phyloP scores from a whole-genome alignment of 2,329 filamentous ascomycete genomes.

The Aspergillus floridensis region DNA sequence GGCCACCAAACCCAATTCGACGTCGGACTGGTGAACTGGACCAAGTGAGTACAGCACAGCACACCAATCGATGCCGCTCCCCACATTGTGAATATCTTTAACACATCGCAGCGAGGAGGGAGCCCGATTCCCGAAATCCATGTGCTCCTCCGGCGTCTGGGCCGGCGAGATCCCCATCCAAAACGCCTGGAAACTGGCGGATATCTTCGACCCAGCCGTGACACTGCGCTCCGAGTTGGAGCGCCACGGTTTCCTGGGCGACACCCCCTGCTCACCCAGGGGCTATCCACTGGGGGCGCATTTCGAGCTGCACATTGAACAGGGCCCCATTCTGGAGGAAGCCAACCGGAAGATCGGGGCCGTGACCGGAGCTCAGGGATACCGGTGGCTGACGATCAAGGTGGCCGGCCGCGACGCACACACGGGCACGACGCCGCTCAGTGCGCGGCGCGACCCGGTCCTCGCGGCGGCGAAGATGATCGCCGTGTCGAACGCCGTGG shows the following conservation, averaged over 20 bases:
- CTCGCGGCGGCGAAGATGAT: slow-evolving; percentile 65
- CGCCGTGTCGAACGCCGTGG: slow-evolving; percentile 59
- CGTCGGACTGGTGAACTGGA: slow-evolving; percentile 64
- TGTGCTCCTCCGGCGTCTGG: slow-evolving; percentile 73
- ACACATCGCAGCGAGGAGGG: slow-evolving; percentile 64
- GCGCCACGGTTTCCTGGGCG: slow-evolving; percentile 66
- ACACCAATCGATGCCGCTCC: background rate
- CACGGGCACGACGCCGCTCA: slow-evolving; percentile 67
- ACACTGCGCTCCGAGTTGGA: slow-evolving; percentile 63
- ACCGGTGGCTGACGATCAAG: slow-evolving; percentile 65
- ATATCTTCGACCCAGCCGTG: slow-evolving; percentile 55
- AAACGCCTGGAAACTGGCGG: slow-evolving; percentile 57
- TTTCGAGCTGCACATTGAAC: slow-evolving; percentile 80
- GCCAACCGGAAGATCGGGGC: slow-evolving; percentile 60
- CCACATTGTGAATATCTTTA: no score
- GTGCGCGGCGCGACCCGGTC: slow-evolving; percentile 61
- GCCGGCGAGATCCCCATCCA: slow-evolving; percentile 60
- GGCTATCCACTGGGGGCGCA: slow-evolving; percentile 66
- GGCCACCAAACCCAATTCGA: slow-evolving; percentile 64
- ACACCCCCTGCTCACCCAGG: slow-evolving; percentile 51
- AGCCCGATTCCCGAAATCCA: slow-evolving; percentile 70
- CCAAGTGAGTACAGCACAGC: slow-evolving; percentile 42
- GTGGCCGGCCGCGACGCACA: slow-evolving; percentile 65
- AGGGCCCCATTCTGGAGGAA: slow-evolving; percentile 68
- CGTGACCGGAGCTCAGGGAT: slow-evolving; percentile 67